A percentile compares a stretch with the other conserved stretches of the same genome.
Conservation (phyloP, 208 protist genomes). For the Leishmania tarentolae region DNA sequence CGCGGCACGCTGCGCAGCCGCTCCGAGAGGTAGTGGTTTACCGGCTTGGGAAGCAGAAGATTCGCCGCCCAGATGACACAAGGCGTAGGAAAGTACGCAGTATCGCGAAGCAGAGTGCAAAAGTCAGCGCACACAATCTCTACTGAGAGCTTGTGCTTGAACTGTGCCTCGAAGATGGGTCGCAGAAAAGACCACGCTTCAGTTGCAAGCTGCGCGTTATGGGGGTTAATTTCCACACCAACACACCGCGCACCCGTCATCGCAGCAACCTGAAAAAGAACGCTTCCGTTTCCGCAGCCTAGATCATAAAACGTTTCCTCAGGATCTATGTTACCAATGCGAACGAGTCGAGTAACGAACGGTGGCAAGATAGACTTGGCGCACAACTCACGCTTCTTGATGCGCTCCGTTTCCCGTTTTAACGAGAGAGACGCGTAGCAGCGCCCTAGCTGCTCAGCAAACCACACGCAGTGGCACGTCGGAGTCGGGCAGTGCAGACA, state of each 20-base stretch:
- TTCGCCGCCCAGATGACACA: constrained; percentile 82
- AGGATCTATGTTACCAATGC: constrained; percentile 37
- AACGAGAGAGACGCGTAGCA: constrained; percentile 57
- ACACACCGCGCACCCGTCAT: constrained; percentile 75
- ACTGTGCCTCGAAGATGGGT: constrained; percentile 52
- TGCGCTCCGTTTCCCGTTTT: constrained; percentile 54
- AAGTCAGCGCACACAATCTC: constrained; percentile 78
- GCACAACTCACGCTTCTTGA: constrained; percentile 64
- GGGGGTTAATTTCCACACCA: constrained; percentile 76
- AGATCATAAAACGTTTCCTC: constrained; percentile 81
- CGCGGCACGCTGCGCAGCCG: constrained; percentile 47
- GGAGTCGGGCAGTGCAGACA: constrained; percentile 60
- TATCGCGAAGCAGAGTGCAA: constrained; percentile 45
- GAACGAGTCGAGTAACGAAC: constrained; percentile 72
- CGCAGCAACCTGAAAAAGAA: constrained; percentile 84
- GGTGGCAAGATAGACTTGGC: constrained; percentile 85
- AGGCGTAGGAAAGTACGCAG: constrained; percentile 34
- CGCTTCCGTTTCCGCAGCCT: constrained; percentile 85
- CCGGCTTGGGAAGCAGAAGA: constrained; percentile 59
- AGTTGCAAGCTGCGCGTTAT: constrained; percentile 62
- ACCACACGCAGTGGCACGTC: constrained; percentile 58
- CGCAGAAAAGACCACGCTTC: constrained; percentile 55
- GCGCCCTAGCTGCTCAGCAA: constrained; percentile 34
- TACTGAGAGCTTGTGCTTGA: constrained; percentile 43
- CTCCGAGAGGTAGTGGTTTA: constrained; percentile 83